These are phyloP conservation scores for Populus deltoides DNA, from an alignment of 345 rosid genomes.

Conservation along the genomic window DNA sequence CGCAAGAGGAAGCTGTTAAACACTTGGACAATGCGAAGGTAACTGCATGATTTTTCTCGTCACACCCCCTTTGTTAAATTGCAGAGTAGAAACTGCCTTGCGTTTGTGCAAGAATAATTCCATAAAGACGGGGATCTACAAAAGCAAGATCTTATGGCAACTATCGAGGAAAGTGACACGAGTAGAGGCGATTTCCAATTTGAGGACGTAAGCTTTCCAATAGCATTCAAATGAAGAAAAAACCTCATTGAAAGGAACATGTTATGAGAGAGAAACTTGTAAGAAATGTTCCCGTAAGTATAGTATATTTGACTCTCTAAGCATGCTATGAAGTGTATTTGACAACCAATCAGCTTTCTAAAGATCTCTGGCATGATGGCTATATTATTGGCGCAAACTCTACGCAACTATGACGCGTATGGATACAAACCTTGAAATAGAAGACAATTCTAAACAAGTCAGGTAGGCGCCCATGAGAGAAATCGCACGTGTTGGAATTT, in stretches of 20 bases:
- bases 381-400: not conserved
- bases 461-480: not conserved
- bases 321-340: not conserved
- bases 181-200: not conserved
- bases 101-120: not conserved
- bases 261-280: not conserved
- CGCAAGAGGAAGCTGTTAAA: constrained; percentile 86
- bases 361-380: not conserved
- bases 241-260: not conserved
- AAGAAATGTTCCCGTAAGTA: not conserved
- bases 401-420: too few relatives aligned
- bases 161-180: not conserved
- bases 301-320: not conserved
- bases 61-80: not conserved
- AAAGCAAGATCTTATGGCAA: not conserved
- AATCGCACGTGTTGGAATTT: not conserved
- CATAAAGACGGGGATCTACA: not conserved
- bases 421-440: not conserved
- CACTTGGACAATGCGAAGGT: constrained; percentile 93
- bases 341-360: not conserved
- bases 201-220: not conserved
- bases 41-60: constrained; percentile 13
- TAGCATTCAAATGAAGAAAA: not conserved
- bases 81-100: not conserved
- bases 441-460: too few relatives aligned